These are phyloP conservation scores for Nakaseomyces kungkrabaensis DNA, from an alignment of 1,139 yeast species.

Conservation along the genomic window DNA sequence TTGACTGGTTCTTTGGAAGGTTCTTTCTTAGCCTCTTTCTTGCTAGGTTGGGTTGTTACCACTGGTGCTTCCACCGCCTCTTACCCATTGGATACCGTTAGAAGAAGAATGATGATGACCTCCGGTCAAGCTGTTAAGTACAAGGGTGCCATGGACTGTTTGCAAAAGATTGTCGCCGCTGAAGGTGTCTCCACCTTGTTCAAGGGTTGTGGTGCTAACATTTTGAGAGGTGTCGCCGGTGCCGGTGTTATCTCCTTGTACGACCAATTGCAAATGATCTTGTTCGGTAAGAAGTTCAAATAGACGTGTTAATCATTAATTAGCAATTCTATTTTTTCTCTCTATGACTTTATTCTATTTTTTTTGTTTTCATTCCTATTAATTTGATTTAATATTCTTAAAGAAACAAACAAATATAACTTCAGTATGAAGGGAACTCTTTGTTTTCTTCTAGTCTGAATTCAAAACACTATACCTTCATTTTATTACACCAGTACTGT, in stretches of 20 bases:
- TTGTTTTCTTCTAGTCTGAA: too few species aligned
- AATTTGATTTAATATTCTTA: background rate
- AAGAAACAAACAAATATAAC: slow-evolving; percentile 1
- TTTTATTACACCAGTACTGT: too few species aligned
- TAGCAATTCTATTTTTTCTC: background rate
- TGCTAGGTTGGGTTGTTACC: slow-evolving; percentile 72
- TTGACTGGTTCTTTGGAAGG: slow-evolving; percentile 65
- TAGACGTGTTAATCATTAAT: slow-evolving; percentile 15
- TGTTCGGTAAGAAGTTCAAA: slow-evolving; percentile 65
- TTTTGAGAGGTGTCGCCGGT: slow-evolving; percentile 80
- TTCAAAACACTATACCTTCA: too few species aligned
- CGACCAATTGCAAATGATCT: slow-evolving; percentile 64
- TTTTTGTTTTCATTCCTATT: slow-evolving; percentile 1
- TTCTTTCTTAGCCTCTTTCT: slow-evolving; percentile 62
- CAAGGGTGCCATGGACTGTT: slow-evolving; percentile 64
- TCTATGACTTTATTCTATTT: background rate
- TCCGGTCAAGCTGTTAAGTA: slow-evolving; percentile 73
- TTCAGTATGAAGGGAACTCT: background rate
- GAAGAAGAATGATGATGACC: slow-evolving; percentile 87
- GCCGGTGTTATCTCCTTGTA: slow-evolving; percentile 75
- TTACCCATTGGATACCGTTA: slow-evolving; percentile 72
- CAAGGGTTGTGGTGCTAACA: slow-evolving; percentile 85
- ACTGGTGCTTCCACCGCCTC: slow-evolving; percentile 73
- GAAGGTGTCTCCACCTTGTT: slow-evolving; percentile 65
- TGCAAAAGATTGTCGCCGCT: slow-evolving; percentile 58